Base-by-base conservation (phyloP, 148 eudicot genomes). In the Chenopodium formosanum region DNA sequence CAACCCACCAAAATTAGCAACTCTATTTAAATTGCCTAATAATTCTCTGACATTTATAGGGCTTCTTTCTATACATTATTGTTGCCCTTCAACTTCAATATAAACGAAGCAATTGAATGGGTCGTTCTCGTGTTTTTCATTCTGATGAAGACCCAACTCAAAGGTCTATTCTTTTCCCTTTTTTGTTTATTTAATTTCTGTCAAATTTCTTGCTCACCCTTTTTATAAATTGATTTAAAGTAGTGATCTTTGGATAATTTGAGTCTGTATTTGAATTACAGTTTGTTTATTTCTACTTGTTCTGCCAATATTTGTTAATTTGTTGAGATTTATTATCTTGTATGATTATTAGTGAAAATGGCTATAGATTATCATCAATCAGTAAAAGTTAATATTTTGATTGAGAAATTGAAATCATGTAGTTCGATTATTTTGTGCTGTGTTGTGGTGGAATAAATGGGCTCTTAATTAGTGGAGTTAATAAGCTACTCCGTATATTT, bases 131-230 rank as follows among this genome's bases (percentile, higher is more conserved):
- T 31, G 88, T 82, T 78, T 84, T 86, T 47, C 89, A 88, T 69
- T 76, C 86, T 78, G 90, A 88, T 83, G 90, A 88, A 67, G 90
- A 88, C 83, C 89, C 89, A 27, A 74, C 87, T 82, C 90, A 84
- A 78, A 88, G 90, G 90, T 88, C 66, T 46, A 9, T 63, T 64
- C 72, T 79, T 84, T 79, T 84, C 32, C 14, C 76, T 7, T 3
- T 67, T 16, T 32, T 53, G n/a, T 48, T 29, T 23, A 25, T n/a
- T 70, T 65, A 10, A 10, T 73, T 48, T 14, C 20, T 52, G 1
- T 34, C 17, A 29, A 19, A 7, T 7, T 34, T 9, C 22, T 56
- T 19, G 14, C 27, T 70, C n/a, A 23, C 5, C 17, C 6, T 53
- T 17, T 25, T 16, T 58, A 25, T 58, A 17, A 3, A 2, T 22